A percentile compares a stretch with the other conserved stretches of the same genome.
phyloP scores from a whole-genome alignment of 805 yeast species.

The Schizosaccharomyces japonicus region DNA sequence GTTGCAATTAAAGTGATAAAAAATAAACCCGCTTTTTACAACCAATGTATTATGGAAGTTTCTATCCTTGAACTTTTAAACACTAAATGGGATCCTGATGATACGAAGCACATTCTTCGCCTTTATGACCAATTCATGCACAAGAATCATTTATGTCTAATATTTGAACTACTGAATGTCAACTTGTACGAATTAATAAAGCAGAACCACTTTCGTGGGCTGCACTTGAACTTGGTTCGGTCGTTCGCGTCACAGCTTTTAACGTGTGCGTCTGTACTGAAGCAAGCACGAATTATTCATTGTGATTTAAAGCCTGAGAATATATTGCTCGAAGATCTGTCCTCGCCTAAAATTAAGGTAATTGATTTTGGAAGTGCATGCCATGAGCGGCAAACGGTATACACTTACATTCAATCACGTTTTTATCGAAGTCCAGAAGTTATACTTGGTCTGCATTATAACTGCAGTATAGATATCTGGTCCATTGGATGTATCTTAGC shows the following conservation, averaged over 20 bases:
- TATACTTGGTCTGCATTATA: constrained; percentile 64
- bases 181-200: constrained; percentile 75
- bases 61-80: constrained; percentile 62
- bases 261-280: constrained; percentile 57
- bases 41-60: constrained; percentile 80
- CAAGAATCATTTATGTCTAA: constrained; percentile 77
- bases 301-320: constrained; percentile 96
- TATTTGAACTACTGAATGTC: constrained; percentile 68
- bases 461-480: constrained; percentile 92
- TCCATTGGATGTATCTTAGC: constrained; percentile 82
- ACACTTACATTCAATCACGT: constrained; percentile 84
- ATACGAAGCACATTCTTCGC: constrained; percentile 51
- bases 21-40: constrained; percentile 70
- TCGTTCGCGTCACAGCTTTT: constrained; percentile 58
- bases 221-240: constrained; percentile 54
- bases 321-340: constrained; percentile 39
- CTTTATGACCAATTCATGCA: constrained; percentile 76
- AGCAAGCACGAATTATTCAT: constrained; percentile 66
- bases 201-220: constrained; percentile 82
- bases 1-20: constrained; percentile 89
- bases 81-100: constrained; percentile 40
- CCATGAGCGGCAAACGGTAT: constrained; percentile 47
- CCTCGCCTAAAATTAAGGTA: constrained; percentile 52
- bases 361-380: constrained; percentile 63
- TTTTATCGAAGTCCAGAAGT: constrained; percentile 92